Evolutionary conservation across 768 basidiomycete species (phyloP).

Genomic region (Suillus sp.): DNA sequence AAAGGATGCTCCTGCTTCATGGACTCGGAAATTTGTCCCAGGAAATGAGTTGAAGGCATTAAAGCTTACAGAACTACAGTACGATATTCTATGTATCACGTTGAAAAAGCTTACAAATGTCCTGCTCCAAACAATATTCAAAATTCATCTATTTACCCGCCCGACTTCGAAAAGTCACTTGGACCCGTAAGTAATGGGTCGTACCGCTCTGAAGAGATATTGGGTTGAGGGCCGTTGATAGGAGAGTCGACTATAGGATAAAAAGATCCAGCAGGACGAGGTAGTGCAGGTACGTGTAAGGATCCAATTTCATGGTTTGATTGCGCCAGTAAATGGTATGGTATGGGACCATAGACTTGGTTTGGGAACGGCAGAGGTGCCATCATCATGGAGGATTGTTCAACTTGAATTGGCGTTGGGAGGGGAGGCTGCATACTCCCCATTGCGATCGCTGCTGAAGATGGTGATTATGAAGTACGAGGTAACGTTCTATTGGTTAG

Average conservation of each 20-base stretch:
- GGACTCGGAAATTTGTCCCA: not conserved
- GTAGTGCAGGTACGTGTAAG: slow-evolving; percentile 22
- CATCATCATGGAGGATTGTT: slow-evolving; percentile 22
- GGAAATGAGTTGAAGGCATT: not conserved
- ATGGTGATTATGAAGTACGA: slow-evolving; percentile 17
- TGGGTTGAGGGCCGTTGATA: slow-evolving; percentile 28
- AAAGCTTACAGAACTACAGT: slow-evolving; percentile 1
- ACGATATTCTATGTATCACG: slow-evolving; percentile 4
- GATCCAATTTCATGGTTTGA: slow-evolving; percentile 14
- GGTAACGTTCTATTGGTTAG: not conserved
- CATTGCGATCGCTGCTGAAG: slow-evolving; percentile 3
- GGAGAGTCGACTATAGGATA: slow-evolving; percentile 45
- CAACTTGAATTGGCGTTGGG: slow-evolving; percentile 19
- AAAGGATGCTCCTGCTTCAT: not conserved
- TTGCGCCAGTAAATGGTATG: slow-evolving; percentile 33
- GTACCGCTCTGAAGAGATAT: slow-evolving; percentile 38
- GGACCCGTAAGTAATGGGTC: slow-evolving; percentile 21
- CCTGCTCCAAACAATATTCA: not conserved
- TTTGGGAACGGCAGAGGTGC: slow-evolving; percentile 24
- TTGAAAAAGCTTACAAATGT: not conserved
- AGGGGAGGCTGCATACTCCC: slow-evolving; percentile 12
- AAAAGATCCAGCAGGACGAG: slow-evolving; percentile 32
- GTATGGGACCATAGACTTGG: slow-evolving; percentile 30
- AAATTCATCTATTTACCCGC: not conserved
- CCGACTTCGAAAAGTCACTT: slow-evolving; percentile 7